Evolutionary conservation across 179 eudicot genomes (phyloP).

Genomic region (Carnegiea gigantea): DNA sequence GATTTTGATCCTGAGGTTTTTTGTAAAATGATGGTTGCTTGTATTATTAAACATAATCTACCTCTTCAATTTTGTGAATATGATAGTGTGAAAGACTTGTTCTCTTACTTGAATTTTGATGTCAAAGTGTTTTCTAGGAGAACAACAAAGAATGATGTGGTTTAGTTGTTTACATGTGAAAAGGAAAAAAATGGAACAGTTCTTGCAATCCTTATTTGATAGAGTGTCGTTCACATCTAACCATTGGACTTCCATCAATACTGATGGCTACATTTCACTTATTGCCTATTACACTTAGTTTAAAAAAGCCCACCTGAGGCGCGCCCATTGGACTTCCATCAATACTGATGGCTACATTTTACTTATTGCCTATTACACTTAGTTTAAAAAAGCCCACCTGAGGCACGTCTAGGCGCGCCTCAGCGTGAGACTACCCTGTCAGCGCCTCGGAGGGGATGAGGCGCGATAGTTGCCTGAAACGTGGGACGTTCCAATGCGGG

Average conservation of each 20-base stretch:
- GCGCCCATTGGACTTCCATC: too few relatives aligned
- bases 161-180: not conserved
- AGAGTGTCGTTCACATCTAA: slow-evolving; percentile 13
- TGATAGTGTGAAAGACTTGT: not conserved
- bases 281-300: slow-evolving; percentile 3
- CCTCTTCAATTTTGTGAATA: slow-evolving; percentile 11
- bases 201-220: not conserved
- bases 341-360: too few relatives aligned
- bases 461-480: too few relatives aligned
- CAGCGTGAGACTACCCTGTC: too few relatives aligned
- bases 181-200: not conserved
- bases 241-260: not conserved
- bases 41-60: not conserved
- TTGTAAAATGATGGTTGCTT: not conserved
- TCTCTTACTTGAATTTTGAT: not conserved
- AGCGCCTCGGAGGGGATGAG: too few relatives aligned
- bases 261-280: slow-evolving; percentile 7
- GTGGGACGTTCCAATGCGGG: too few relatives aligned
- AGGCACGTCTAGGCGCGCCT: too few relatives aligned
- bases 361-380: too few relatives aligned
- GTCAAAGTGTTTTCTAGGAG: not conserved
- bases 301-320: too few relatives aligned
- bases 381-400: too few relatives aligned
- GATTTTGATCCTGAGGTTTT: not conserved
- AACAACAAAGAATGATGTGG: not conserved